Evolutionary conservation across 2,329 filamentous ascomycete species (phyloP), one percentile per base, ranked within the genome.

Genomic region (Aspergillus tamarii): DNA sequence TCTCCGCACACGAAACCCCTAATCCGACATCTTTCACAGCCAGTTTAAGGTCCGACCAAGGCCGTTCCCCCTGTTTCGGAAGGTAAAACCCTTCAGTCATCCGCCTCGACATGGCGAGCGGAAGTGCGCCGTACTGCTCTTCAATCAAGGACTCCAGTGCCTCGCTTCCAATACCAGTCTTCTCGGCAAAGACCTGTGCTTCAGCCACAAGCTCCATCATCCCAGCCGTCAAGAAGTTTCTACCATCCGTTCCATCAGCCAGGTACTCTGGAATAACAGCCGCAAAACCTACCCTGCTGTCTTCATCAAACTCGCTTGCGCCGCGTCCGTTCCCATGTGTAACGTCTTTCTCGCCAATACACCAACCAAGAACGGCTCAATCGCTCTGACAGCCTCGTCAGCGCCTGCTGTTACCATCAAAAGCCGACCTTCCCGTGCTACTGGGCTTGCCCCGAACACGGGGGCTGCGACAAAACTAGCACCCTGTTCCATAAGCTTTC

Each of bases 11-110:
- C 7, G 72, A 72, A 14, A 85, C 77, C 0, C 82, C 84, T 67
- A 85, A 82, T 0, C 80, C 78, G 0, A 85, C 83, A 66, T 86
- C 84, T 63, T 70, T 86, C 9, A 86, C 76, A 0, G 82, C 84
- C 4, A 86, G 72, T 26, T 80, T 78, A 3, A 86, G 63, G 43
- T 83, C 83, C 0, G 83, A 85, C 76, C 77, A 81, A 2, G 84
- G 83, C 7, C 55, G 48, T 60, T 64, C 32, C 57, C 67, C 68
- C 32, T 74, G 68, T 30, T 78, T 48, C 12, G 73, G 74, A 0
- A 74, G 65, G 23, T 76, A 76, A 5, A 64, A 66, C 0, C 74
- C 74, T 9, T 70, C 66, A 0, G 73, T 76, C 59, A 76, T 66
- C 0, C 74, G 64, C 34, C 67, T 72, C 0, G 73, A 76, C 57